phyloP scores from a whole-genome alignment of 2,329 filamentous ascomycete genomes.

The Trichothecium sympodiale region DNA sequence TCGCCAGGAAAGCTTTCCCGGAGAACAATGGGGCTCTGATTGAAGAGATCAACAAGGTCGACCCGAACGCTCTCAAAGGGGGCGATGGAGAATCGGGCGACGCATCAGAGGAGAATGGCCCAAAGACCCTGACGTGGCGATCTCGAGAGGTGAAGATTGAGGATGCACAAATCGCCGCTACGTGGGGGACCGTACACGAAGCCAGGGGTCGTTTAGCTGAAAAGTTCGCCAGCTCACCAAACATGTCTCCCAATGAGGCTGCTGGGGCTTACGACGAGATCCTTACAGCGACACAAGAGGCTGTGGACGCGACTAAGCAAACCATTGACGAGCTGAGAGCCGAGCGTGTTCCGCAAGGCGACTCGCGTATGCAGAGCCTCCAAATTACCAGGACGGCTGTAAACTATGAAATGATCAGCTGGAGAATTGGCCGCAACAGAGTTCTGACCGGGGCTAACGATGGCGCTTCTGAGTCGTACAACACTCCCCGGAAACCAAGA shows the following conservation, averaged over 20 bases:
- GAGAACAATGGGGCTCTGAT: conserved; percentile 50
- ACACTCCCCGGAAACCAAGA: conserved; percentile 41
- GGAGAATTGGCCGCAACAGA: conserved; percentile 87
- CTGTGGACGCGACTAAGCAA: conserved; percentile 83
- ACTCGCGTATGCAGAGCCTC: conserved; percentile 80
- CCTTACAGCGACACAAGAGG: conserved; percentile 82
- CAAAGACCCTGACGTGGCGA: conserved; percentile 76
- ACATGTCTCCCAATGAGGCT: conserved; percentile 49
- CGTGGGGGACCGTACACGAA: conserved; percentile 57
- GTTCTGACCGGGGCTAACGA: conserved; percentile 77
- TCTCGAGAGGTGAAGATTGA: conserved; percentile 78
- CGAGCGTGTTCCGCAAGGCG: conserved; percentile 75
- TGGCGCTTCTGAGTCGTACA: conserved; percentile 50
- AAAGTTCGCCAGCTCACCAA: conserved; percentile 30
- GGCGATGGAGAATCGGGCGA: conserved; percentile 18
- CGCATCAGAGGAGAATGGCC: conserved; percentile 41
- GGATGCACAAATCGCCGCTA: conserved; percentile 82
- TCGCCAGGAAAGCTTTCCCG: conserved; percentile 72
- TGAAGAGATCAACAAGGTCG: conserved; percentile 56
- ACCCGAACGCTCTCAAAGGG: conserved; percentile 56
- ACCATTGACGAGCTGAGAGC: conserved; percentile 81
- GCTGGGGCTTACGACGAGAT: conserved; percentile 87
- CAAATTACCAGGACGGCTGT: conserved; percentile 89
- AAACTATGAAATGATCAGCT: conserved; percentile 88
- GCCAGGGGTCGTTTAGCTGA: conserved; percentile 39